Evolutionary conservation across 2,329 filamentous ascomycete species (phyloP), one percentile per base, ranked within the genome.

Genomic region (Arthrinium puccinioides): DNA sequence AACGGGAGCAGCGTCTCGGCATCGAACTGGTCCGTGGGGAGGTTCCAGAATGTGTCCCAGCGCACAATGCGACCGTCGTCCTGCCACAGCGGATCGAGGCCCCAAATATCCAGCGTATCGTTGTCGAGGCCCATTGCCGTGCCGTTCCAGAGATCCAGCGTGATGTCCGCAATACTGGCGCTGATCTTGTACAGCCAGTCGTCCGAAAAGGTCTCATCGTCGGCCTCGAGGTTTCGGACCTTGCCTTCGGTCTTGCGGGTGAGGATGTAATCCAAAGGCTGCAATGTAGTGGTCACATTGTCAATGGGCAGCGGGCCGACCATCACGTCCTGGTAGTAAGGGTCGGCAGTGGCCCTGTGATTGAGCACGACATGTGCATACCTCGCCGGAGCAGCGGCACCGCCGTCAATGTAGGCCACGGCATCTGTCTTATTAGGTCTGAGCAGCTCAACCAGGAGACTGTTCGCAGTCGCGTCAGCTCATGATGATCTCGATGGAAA

Each of bases 281-380:
- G 41, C 39, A 61, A 58, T 1, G 49, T 46, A 0, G 58, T 59
- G 0, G 61, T 63, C 2, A 52, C 50, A 25, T 65, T 56, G 18
- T 55, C 52, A 23, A 69, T 50, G 4, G 70, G 69, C 15, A 75
- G 50, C n/a, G 71, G 71, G 0, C 71, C 70, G 13, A 74, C 63
- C 32, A 67, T 50, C 41, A 70, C 66, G 41, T 74, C 61, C 14
- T 60, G 54, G 14, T 60, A 61, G 25, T 59, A 55, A 0, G 66
- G 52, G 10, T 60, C 42, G 19, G 58, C 55, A 5, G 59, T 54
- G 4, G 64, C 52, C 4, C 59, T 52, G 45, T 63, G 54, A 39
- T 62, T 54, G 11, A 71, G 45, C 3, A 63, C 47, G 1, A 63
- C 63, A 33, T 65, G 64, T 3, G 68, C 69, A 47, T 64, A 70